Evolutionary conservation across 179 eudicot genomes (phyloP).

Genomic region (Pouteria campechiana): DNA sequence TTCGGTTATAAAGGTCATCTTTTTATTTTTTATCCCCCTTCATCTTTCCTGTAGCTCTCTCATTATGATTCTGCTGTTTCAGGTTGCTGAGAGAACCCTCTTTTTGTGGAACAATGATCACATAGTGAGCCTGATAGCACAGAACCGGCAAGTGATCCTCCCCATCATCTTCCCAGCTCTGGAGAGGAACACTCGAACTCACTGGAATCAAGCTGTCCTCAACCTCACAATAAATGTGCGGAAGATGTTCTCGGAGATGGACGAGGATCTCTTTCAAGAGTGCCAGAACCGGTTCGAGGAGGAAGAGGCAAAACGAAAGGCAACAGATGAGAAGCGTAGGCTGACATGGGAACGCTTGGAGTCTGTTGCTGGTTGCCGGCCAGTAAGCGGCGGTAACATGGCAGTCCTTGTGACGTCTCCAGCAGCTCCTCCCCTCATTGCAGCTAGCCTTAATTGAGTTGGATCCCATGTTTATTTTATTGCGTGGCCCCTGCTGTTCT

Average conservation of each 20-base stretch:
- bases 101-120: constrained; percentile 82
- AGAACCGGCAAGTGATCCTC: constrained; percentile 53
- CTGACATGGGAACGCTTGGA: constrained; percentile 64
- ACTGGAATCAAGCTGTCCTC: constrained; percentile 78
- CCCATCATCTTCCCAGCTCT: constrained; percentile 62
- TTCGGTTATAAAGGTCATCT: not conserved
- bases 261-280: constrained; percentile 34
- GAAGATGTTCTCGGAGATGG: constrained; percentile 66
- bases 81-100: constrained; percentile 85
- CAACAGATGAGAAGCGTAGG: constrained; percentile 32
- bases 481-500: no score
- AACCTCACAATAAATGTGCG: constrained; percentile 52
- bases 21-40: no score
- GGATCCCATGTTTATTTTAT: no score
- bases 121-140: constrained; percentile 46
- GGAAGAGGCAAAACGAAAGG: constrained; percentile 31
- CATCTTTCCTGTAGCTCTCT: no score
- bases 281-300: constrained; percentile 46
- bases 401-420: constrained; percentile 54
- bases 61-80: constrained; percentile 6
- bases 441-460: no score
- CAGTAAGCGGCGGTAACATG: constrained; percentile 50
- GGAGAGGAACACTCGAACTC: constrained; percentile 50
- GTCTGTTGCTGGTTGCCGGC: constrained; percentile 56
- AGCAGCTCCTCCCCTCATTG: no score